A percentile compares a stretch with the other conserved stretches of the same genome.
phyloP scores from a whole-genome alignment of 2,329 filamentous ascomycete genomes.

The Polytolypa hystricis region DNA sequence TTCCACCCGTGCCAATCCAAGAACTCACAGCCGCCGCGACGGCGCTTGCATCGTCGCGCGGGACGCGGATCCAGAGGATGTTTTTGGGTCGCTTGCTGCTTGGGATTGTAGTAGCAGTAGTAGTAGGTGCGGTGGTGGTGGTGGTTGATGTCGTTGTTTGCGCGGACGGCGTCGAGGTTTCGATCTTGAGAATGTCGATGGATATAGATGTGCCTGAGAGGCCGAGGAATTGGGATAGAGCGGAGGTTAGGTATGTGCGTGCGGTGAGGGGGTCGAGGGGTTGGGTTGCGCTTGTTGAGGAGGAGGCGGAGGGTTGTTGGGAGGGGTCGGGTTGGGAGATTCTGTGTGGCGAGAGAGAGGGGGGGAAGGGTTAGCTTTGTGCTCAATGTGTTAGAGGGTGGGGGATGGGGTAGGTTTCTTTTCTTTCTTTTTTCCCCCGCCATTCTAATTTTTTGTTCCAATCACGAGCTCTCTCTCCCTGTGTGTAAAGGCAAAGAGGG shows the following conservation, averaged over 20 bases:
- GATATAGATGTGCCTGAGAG: constrained; percentile 36
- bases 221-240: constrained; percentile 38
- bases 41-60: constrained; percentile 32
- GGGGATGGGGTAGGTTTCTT: constrained; percentile 1
- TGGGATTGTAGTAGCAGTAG: background rate
- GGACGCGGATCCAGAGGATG: constrained; percentile 34
- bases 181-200: constrained; percentile 36
- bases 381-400: background rate
- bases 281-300: background rate
- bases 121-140: constrained; percentile 5
- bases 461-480: background rate
- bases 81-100: constrained; percentile 9
- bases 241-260: constrained; percentile 34
- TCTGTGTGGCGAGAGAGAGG: background rate
- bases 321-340: no score
- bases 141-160: constrained; percentile 1
- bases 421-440: background rate
- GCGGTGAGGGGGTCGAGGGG: constrained; percentile 36
- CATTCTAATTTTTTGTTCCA: background rate
- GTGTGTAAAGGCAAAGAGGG: no score
- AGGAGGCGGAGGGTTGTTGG: constrained; percentile 7
- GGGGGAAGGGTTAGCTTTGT: constrained; percentile 1
- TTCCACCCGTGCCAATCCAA: constrained; percentile 32
- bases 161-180: constrained; percentile 8
- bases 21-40: constrained; percentile 36